Percentiles rank a stretch among this genome's conserved stretches.
Conservation (phyloP, 2,329 filamentous ascomycete genomes). For the Hypoxylon sp. region DNA sequence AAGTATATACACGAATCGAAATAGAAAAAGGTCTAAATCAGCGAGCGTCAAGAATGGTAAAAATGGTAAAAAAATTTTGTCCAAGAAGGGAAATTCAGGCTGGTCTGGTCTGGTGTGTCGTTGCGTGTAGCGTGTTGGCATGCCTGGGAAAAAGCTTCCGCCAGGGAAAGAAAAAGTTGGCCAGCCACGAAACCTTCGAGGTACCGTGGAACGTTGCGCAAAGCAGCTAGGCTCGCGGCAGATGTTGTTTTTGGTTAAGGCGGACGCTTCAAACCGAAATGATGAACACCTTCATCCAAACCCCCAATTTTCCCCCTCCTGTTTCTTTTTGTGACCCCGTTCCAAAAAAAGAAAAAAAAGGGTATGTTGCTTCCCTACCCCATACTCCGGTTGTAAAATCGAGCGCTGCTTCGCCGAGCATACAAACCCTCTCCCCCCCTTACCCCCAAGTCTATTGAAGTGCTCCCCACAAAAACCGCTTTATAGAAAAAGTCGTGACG, state of each 20-base stretch:
- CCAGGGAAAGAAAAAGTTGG: slow-evolving; percentile 19
- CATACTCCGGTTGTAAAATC: too few relatives aligned
- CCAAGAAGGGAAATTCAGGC: slow-evolving; percentile 23
- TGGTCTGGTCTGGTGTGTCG: slow-evolving; percentile 2
- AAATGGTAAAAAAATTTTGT: slow-evolving; percentile 20
- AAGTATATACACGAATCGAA: slow-evolving; percentile 31
- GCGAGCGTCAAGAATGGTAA: slow-evolving; percentile 33
- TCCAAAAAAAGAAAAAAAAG: too few relatives aligned
- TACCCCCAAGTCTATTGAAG: slow-evolving; percentile 12
- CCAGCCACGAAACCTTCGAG: slow-evolving; percentile 38
- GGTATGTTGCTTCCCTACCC: too few relatives aligned
- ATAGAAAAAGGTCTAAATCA: slow-evolving; percentile 13
- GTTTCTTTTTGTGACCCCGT: too few relatives aligned
- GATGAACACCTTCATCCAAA: too few relatives aligned
- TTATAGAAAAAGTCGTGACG: slow-evolving; percentile 24
- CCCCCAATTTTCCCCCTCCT: slow-evolving; percentile 9
- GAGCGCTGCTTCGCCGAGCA: slow-evolving; percentile 21
- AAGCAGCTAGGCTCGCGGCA: slow-evolving; percentile 30
- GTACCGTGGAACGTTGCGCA: slow-evolving; percentile 29
- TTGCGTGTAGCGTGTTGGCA: too few relatives aligned
- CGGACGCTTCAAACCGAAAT: slow-evolving; percentile 24
- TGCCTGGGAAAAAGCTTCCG: too few relatives aligned
- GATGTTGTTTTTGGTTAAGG: too few relatives aligned
- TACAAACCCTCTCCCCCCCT: too few relatives aligned
- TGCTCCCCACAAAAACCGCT: slow-evolving; percentile 20